Conservation (phyloP, 495 filamentous ascomycete species). For the Xylaria cubensis region DNA sequence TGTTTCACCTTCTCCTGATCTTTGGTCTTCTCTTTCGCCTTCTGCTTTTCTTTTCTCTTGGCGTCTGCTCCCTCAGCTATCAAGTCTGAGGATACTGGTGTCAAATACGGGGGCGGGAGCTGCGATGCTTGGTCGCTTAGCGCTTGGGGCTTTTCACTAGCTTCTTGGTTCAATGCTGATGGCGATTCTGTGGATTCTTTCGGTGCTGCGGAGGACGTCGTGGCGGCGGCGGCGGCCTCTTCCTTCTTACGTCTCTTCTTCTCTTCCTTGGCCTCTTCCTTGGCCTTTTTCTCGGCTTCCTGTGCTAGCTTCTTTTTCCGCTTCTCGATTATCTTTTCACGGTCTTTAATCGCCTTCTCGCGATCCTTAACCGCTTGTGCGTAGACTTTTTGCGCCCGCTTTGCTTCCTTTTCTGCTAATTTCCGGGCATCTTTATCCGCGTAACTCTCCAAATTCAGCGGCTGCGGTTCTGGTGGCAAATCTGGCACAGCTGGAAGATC, state of each 20-base stretch:
- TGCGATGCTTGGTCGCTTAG: not conserved
- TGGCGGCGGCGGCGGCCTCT: constrained; percentile 32
- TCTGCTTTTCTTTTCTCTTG: constrained; percentile 31
- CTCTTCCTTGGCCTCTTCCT: constrained; percentile 38
- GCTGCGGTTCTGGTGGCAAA: constrained; percentile 47
- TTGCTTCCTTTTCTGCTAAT: constrained; percentile 68
- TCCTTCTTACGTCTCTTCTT: constrained; percentile 48
- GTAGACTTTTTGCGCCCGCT: constrained; percentile 63
- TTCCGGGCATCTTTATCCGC: constrained; percentile 68
- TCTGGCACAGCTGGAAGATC: constrained; percentile 52
- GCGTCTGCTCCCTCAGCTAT: constrained; percentile 17
- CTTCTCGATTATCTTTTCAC: constrained; percentile 63
- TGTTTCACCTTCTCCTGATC: constrained; percentile 52
- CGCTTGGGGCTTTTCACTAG: constrained; percentile 19
- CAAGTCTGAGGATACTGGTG: constrained; percentile 11
- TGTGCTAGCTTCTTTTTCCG: constrained; percentile 57
- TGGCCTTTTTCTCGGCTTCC: constrained; percentile 49
- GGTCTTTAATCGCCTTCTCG: constrained; percentile 64
- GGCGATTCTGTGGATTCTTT: constrained; percentile 34
- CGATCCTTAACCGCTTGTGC: constrained; percentile 67
- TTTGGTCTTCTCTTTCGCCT: constrained; percentile 31
- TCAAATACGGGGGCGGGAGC: not conserved
- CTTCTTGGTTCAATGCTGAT: constrained; percentile 29
- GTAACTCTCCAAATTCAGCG: constrained; percentile 58
- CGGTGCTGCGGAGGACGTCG: constrained; percentile 29